A percentile compares a stretch with the other conserved stretches of the same genome.
Evolutionary conservation across 2,329 filamentous ascomycete species (phyloP).

Genomic region (Cryphonectria japonica): DNA sequence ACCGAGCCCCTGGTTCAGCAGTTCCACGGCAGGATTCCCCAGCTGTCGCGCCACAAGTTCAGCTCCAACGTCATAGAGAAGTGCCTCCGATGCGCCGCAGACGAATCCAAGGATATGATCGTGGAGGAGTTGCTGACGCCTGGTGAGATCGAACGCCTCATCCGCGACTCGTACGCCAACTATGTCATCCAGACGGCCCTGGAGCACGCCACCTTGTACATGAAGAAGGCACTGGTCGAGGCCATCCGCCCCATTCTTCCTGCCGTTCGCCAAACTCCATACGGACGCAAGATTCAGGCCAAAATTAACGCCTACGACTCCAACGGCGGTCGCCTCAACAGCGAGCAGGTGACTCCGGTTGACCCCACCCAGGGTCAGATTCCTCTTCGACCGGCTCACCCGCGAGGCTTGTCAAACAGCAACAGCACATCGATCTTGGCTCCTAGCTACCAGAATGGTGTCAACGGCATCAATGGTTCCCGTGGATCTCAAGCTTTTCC

Average conservation of each 20-base stretch:
- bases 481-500: constrained; percentile 31
- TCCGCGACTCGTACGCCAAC: constrained; percentile 93
- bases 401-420: constrained; percentile 46
- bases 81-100: constrained; percentile 81
- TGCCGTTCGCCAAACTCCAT: constrained; percentile 85
- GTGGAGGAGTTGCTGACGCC: constrained; percentile 78
- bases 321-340: constrained; percentile 42
- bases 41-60: constrained; percentile 92
- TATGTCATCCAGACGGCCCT: constrained; percentile 97
- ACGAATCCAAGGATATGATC: constrained; percentile 75
- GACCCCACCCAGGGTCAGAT: constrained; percentile 61
- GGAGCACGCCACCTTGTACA: constrained; percentile 76
- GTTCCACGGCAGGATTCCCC: constrained; percentile 74
- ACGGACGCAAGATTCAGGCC: constrained; percentile 89
- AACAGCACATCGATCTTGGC: constrained; percentile 42
- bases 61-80: constrained; percentile 99
- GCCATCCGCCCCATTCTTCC: constrained; percentile 83
- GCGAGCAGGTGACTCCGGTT: constrained; percentile 55
- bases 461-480: constrained; percentile 37
- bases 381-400: constrained; percentile 49
- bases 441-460: constrained; percentile 37
- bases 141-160: constrained; percentile 81
- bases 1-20: constrained; percentile 85
- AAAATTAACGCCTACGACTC: constrained; percentile 73
- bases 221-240: constrained; percentile 78